phyloP scores from a whole-genome alignment of 2,329 filamentous ascomycete genomes.

The Colletotrichum spinosum region DNA sequence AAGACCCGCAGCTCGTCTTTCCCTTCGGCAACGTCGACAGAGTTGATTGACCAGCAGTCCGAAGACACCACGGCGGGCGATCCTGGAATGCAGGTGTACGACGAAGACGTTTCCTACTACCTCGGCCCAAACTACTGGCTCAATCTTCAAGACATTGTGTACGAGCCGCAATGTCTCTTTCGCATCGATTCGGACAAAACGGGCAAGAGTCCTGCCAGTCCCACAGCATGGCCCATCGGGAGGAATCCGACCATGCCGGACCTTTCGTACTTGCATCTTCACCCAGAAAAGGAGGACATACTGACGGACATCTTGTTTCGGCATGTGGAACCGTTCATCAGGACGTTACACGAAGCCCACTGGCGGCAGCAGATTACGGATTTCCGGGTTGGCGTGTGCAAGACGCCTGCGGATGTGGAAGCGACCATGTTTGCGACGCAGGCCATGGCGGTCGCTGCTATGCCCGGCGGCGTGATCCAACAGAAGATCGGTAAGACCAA shows the following conservation, averaged over 20 bases:
- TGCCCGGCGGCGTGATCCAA: constrained; percentile 16
- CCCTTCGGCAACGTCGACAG: constrained; percentile 10
- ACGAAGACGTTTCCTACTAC: constrained; percentile 36
- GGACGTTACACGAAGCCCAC: constrained; percentile 22
- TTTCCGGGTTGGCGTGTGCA: constrained; percentile 32
- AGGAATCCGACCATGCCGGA: constrained; percentile 15
- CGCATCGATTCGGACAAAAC: constrained; percentile 27
- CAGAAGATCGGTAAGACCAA: constrained; percentile 22
- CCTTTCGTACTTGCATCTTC: constrained; percentile 29
- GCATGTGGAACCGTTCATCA: constrained; percentile 30
- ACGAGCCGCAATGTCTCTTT: constrained; percentile 33
- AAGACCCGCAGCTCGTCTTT: constrained; percentile 1
- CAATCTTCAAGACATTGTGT: constrained; percentile 32
- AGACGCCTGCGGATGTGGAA: constrained; percentile 27
- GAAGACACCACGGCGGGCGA: constrained; percentile 28
- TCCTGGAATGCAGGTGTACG: constrained; percentile 33
- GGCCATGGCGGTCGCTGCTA: constrained; percentile 34
- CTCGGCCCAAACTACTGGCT: constrained; percentile 36
- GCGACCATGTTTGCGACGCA: constrained; percentile 30
- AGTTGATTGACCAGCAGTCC: constrained; percentile 10
- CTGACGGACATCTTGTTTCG: constrained; percentile 28
- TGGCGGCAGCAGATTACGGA: constrained; percentile 36
- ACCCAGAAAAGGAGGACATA: constrained; percentile 30
- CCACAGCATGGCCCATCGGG: constrained; percentile 29
- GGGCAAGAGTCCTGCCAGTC: constrained; percentile 25